Percentiles rank a stretch among this genome's conserved stretches.
phyloP scores from a whole-genome alignment of 1,139 yeast genomes.

The Kazachstania sp. region DNA sequence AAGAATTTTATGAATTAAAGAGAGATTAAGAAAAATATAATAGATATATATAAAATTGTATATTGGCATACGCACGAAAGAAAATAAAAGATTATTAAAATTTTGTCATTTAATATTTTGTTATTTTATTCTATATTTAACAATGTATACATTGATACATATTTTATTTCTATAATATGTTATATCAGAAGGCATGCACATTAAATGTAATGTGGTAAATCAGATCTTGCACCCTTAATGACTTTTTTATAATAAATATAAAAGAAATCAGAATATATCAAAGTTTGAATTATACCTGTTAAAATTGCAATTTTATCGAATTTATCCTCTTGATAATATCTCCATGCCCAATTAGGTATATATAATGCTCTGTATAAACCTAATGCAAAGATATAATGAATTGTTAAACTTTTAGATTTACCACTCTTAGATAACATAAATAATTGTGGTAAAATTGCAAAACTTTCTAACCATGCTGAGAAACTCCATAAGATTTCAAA shows the following conservation, averaged over 20 bases:
- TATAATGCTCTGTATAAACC: slow-evolving; percentile 85
- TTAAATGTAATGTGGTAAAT: slow-evolving; percentile 53
- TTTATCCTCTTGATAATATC: slow-evolving; percentile 60
- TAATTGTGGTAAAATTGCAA: slow-evolving; percentile 87
- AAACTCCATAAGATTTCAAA: slow-evolving; percentile 68
- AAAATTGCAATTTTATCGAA: slow-evolving; percentile 63
- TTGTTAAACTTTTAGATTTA: slow-evolving; percentile 76
- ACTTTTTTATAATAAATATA: slow-evolving; percentile 82
- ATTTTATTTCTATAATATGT: background rate
- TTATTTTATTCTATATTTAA: background rate
- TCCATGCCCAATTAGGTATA: slow-evolving; percentile 90
- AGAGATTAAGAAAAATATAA: slow-evolving; percentile 47
- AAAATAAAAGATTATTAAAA: too few species aligned
- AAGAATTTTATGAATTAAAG: slow-evolving; percentile 77
- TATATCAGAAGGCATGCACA: background rate
- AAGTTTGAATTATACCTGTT: slow-evolving; percentile 81
- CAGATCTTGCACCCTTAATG: slow-evolving; percentile 62
- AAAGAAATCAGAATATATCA: slow-evolving; percentile 87
- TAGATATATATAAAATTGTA: slow-evolving; percentile 5
- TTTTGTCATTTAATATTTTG: background rate
- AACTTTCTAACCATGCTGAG: slow-evolving; percentile 79
- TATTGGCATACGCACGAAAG: background rate
- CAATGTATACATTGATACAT: background rate
- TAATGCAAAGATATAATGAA: slow-evolving; percentile 87
- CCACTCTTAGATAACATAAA: slow-evolving; percentile 86